Evolutionary conservation across 2,329 filamentous ascomycete species (phyloP).

Genomic region (Cordyceps farinosa): DNA sequence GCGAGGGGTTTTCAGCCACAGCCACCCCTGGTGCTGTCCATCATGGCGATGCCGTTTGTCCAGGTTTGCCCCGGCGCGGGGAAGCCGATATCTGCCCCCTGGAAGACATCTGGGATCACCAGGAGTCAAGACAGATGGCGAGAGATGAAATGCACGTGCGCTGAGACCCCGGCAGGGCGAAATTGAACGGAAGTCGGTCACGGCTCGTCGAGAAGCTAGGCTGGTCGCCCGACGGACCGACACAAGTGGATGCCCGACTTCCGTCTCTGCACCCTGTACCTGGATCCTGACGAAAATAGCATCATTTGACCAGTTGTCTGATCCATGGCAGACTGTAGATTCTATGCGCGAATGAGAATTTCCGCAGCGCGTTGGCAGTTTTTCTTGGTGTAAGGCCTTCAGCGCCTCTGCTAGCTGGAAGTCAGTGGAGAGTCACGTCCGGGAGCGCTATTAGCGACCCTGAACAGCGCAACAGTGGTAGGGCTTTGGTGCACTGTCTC

Average conservation of each 20-base stretch:
- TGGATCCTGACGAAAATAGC: slow-evolving; percentile 7
- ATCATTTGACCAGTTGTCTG: background rate
- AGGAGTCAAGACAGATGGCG: too few relatives aligned
- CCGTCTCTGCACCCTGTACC: slow-evolving; percentile 8
- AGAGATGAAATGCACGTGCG: background rate
- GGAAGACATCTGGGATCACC: background rate
- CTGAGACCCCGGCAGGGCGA: background rate
- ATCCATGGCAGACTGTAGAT: background rate
- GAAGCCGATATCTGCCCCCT: too few relatives aligned
- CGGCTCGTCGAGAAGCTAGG: slow-evolving; percentile 14
- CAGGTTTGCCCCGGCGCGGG: too few relatives aligned
- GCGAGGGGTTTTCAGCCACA: background rate
- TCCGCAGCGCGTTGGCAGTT: background rate
- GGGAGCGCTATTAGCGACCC: background rate
- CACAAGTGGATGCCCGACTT: slow-evolving; percentile 16
- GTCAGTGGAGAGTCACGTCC: background rate
- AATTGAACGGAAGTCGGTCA: slow-evolving; percentile 18
- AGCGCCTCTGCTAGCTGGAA: background rate
- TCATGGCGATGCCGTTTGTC: background rate
- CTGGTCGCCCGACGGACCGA: slow-evolving; percentile 17
- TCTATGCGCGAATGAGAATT: background rate
- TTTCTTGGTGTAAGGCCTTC: background rate
- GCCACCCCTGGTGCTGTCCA: background rate
- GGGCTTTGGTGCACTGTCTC: background rate
- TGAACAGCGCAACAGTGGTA: background rate